Evolutionary conservation across 176 grass and related monocot species (phyloP), one percentile per base, ranked within the genome.

Genomic region (Avena insularis): DNA sequence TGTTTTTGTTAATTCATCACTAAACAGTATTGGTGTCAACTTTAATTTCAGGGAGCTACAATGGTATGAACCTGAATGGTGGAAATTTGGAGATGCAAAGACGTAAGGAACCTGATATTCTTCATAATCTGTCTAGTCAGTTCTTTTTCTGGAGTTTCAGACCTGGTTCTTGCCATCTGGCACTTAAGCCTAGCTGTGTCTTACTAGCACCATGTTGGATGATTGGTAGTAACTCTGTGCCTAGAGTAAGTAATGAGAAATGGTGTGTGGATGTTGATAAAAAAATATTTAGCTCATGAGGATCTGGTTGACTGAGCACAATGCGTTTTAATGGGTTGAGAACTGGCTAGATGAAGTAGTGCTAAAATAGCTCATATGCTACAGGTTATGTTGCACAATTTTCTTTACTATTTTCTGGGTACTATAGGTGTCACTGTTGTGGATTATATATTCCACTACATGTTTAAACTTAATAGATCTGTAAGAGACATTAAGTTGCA

Each of bases 1-100:
- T 77, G 15, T 55, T 64, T 76, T 75, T 71, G 33, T 78, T 71
- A 82, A 31, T 51, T 25, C 8, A 36, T 19, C 20, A 84, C 57
- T 56, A 33, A 86, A 80, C 29, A 54, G 43, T 38, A 40, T 61
- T 86, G 9, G 48, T 67, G n/a, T 8, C 27, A 63, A 61, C 55
- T 76, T 79, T 12, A 55, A 51, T 95, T 92, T 51, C 87, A 96
- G 97, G 89, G 92, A 88, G 19, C 93, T 93, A 87, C 97, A 91
- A 81, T 99, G 97, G 97, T 99, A 94, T 71, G 97, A 99, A 86
- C 97, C 97, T 65, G 97, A 99, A 66, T 99, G 97, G 97, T 99
- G 94, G 97, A 99, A 99, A 90, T 99, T 99, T 89, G 97, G 97
- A 87, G 97, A 99, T 83, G 83, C 92, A 63, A 99, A 96, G 86